Evolutionary conservation across 2,329 filamentous ascomycete species (phyloP), one percentile per base, ranked within the genome.

Genomic region (Aspergillus sp.): DNA sequence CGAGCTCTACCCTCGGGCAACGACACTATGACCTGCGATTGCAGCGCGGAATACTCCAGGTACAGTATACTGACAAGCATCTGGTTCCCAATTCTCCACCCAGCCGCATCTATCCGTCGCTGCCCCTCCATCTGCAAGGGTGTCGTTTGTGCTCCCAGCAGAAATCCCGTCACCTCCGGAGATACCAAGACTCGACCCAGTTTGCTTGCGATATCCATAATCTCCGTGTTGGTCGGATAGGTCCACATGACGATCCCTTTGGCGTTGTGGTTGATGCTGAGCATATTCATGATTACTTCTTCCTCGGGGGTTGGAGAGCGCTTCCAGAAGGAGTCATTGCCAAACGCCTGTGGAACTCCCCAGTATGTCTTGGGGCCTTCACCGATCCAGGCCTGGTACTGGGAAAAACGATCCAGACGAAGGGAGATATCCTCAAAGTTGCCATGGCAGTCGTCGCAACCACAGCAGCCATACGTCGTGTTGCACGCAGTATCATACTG

Each of bases 391-490:
- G 49, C 50, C 44, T 72, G 68, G 43, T 72, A 76, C 5, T 54
- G 49, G 12, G 60, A 54, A 30, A 71, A 68, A 1, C 58, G 52
- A 39, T 76, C 70, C 1, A 76, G 54, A 1, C 74, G 68, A 6
- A 56, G 57, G 1, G 67, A 60, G 27, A 83, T 74, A 53, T 84
- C 80, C 13, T 69, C 65, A 12, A 82, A 66, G n/a, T 57, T 59
- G 40, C 76, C 77, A 2, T 60, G 51, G 58, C 81, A 84, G 59
- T 78, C 74, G 56, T 84, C 81, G 60, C 81, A 84, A 7, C 80
- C 81, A 62, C 79, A 82, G 63, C 78, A 76, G 48, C 80, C 80
- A 41, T 81, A 77, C 0, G 79, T 83, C 3, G 63, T 47, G 59
- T 83, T 83, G 58, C 77, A 81, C 0, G 62, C 59, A 0, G 79